These are phyloP conservation scores for Salicornia ramosissima DNA, from an alignment of 148 eudicot species.

Conservation along the genomic window DNA sequence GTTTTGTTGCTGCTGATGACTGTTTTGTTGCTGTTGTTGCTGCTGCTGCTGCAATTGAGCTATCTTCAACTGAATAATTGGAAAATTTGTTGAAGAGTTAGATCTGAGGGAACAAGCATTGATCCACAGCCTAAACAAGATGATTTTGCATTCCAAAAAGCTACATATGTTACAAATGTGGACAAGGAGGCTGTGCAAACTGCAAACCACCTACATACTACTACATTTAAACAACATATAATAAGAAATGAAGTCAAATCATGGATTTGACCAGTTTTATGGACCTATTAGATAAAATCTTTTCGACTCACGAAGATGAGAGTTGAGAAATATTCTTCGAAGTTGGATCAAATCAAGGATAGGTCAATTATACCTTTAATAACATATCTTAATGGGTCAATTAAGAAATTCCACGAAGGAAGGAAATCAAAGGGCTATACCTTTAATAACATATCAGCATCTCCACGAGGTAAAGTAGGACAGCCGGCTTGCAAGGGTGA, in stretches of 20 bases:
- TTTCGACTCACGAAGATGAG: no score
- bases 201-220: not conserved
- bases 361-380: no score
- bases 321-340: no score
- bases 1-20: slow-evolving; percentile 32
- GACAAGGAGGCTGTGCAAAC: not conserved
- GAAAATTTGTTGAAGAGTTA: not conserved
- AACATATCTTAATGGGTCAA: not conserved
- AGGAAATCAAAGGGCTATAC: slow-evolving; percentile 14
- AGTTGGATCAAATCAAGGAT: no score
- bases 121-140: not conserved
- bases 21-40: slow-evolving; percentile 26
- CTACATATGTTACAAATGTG: no score
- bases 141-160: not conserved
- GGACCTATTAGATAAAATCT: not conserved
- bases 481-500: slow-evolving; percentile 54
- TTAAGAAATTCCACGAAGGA: not conserved
- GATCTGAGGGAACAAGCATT: not conserved
- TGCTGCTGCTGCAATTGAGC: slow-evolving; percentile 51
- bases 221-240: not conserved
- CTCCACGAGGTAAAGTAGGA: slow-evolving; percentile 55
- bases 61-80: slow-evolving; percentile 45
- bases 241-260: not conserved
- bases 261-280: slow-evolving; percentile 5
- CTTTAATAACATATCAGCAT: slow-evolving; percentile 53